Base-by-base conservation (phyloP, 371 early-diverging fungal species). In the Conidiobolus incongruus region DNA sequence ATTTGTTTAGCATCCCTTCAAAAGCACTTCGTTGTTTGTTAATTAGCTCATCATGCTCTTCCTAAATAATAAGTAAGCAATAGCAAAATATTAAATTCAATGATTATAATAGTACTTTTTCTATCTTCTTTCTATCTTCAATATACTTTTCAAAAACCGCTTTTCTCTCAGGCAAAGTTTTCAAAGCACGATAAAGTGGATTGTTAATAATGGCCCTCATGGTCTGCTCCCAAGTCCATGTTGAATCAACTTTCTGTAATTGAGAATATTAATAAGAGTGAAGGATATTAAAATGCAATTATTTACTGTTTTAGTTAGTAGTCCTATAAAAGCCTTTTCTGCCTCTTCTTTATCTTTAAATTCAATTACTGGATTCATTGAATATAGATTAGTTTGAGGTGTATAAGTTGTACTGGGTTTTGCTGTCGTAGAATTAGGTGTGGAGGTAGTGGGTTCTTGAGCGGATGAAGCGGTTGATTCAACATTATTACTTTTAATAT, bases 201-300 rank as follows among this genome's bases (percentile, higher is more conserved):
- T 87, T 72, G 35, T 69, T 72, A 38, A 78, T 77, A 11, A 82
- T 73, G 3, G 74, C 73, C 7, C 84, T 72, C 75, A 90, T 78
- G 5, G 88, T 77, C 46, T 83, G 75, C 43, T 89, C 89, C 90
- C 92, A 93, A 2, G 76, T 75, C 86, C 86, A 89, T 28, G 72
- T 65, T 12, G 77, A 54, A 35, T 66, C 66, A 0, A 88, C 85
- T 15, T 74, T 74, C 72, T 79, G 50, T 17, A 26, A 32, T 34
- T 12, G n/a, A 35, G 36, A 7, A 16, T 21, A 31, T 24, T 15
- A 12, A 5, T 13, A 23, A 35, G 8, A 21, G n/a, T n/a, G n/a
- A 30, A 37, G 26, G 12, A 21, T 0, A n/a, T 15, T 26, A 13
- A 37, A 5, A 1, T 3, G 16, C 1, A 11, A 1, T 10, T 12